Percentiles rank a stretch among this genome's conserved stretches.
Conservation (phyloP, 108 stramenopile species). For the Pseudonitzschia pungens region DNA sequence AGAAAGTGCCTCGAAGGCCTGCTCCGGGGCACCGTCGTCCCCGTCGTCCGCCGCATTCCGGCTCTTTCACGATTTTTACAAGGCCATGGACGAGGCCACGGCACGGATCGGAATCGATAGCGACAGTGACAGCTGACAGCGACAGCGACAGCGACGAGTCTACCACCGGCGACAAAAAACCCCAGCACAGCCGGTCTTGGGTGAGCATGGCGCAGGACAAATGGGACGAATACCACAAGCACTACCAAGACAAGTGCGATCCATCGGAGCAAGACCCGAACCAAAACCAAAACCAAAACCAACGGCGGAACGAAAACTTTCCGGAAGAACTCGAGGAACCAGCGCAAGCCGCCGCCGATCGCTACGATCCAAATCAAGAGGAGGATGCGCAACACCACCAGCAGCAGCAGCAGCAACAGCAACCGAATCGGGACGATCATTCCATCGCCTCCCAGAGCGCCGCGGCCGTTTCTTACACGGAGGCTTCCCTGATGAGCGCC, state of each 20-base stretch:
- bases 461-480: constrained; percentile 5
- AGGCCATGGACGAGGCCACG: constrained; percentile 1
- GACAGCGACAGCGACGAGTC: not conserved
- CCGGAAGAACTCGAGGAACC: not conserved
- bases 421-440: not conserved
- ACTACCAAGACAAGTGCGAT: not conserved
- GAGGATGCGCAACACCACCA: not conserved
- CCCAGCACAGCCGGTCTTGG: not conserved
- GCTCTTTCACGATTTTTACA: constrained; percentile 1
- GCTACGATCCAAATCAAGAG: not conserved
- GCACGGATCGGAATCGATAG: not conserved
- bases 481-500: constrained; percentile 7
- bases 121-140: not conserved
- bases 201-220: not conserved
- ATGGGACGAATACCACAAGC: constrained; percentile 5
- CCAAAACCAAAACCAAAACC: not conserved
- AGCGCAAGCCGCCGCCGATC: not conserved
- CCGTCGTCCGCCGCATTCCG: not conserved
- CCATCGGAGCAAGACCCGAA: not conserved
- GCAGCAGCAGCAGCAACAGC: not conserved
- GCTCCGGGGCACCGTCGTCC: not conserved
- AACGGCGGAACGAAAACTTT: not conserved
- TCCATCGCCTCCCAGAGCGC: not conserved
- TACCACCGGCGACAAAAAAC: not conserved
- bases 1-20: not conserved